Evolutionary conservation across 1,284 basidiomycete species (phyloP).

Genomic region (Singerocomus rubriflavus): DNA sequence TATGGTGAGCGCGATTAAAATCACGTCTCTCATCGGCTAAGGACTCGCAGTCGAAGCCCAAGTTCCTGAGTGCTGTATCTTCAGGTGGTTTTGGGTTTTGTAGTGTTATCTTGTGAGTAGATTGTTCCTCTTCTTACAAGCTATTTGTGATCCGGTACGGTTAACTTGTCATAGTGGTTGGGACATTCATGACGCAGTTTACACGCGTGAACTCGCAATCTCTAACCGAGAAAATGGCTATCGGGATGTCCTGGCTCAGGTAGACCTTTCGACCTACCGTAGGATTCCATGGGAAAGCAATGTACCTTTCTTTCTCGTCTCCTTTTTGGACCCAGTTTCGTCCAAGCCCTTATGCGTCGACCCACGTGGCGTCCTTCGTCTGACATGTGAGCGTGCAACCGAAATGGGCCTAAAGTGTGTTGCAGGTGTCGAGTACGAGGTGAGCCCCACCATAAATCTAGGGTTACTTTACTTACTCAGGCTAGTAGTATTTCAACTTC

Average conservation of each 20-base stretch:
- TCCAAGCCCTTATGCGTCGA: slow-evolving; percentile 76
- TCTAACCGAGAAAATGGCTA: slow-evolving; percentile 92
- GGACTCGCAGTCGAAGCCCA: slow-evolving; percentile 70
- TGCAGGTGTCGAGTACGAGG: slow-evolving; percentile 91
- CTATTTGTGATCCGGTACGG: background rate
- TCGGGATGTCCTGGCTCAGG: slow-evolving; percentile 78
- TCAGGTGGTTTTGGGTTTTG: slow-evolving; percentile 90
- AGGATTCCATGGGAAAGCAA: slow-evolving; percentile 92
- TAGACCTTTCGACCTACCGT: slow-evolving; percentile 84
- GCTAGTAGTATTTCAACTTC: slow-evolving; percentile 87
- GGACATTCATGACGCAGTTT: slow-evolving; percentile 86
- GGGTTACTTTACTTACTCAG: slow-evolving; percentile 3
- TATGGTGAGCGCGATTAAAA: slow-evolving; percentile 54
- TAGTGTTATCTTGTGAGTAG: slow-evolving; percentile 78
- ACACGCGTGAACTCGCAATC: slow-evolving; percentile 82
- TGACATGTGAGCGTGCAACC: slow-evolving; percentile 50
- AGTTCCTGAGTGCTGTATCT: slow-evolving; percentile 85
- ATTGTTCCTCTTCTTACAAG: background rate
- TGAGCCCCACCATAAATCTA: slow-evolving; percentile 32
- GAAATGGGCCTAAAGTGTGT: slow-evolving; percentile 58
- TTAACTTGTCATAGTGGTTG: slow-evolving; percentile 55
- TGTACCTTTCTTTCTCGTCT: slow-evolving; percentile 90
- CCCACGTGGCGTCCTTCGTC: slow-evolving; percentile 78
- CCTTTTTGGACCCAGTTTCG: slow-evolving; percentile 85
- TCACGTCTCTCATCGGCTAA: slow-evolving; percentile 3